Percentiles rank a stretch among this genome's conserved stretches.
Evolutionary conservation across 352 stramenopile genomes (phyloP).

Genomic region (Globisporangium nodosum): DNA sequence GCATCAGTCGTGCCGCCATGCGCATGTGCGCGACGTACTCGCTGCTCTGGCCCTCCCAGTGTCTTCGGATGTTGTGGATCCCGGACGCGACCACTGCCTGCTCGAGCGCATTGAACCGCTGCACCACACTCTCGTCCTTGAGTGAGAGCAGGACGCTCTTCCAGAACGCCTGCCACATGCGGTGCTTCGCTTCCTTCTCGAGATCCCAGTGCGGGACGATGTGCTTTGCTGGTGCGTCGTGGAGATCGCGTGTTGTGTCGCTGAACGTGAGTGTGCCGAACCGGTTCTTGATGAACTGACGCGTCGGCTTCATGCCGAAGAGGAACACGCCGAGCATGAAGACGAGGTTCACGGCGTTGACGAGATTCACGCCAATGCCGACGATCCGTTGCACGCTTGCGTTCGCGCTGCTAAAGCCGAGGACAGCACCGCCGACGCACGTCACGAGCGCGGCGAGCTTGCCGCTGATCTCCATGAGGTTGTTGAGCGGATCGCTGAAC

Average conservation of each 20-base stretch:
- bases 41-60: conserved; percentile 29
- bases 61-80: conserved; percentile 24
- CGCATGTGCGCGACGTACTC: conserved; percentile 24
- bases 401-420: conserved; percentile 14
- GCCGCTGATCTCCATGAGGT: conserved; percentile 42
- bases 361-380: conserved; percentile 29
- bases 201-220: conserved; percentile 34
- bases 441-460: conserved; percentile 32
- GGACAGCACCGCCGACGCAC: conserved; percentile 22
- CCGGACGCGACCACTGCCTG: conserved; percentile 25
- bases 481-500: conserved; percentile 42
- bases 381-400: too few relatives aligned
- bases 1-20: conserved; percentile 12
- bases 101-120: conserved; percentile 26
- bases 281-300: too few relatives aligned
- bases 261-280: too few relatives aligned
- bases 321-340: conserved; percentile 33
- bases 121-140: conserved; percentile 17
- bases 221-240: too few relatives aligned
- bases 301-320: conserved; percentile 25
- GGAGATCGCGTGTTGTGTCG: too few relatives aligned
- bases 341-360: conserved; percentile 35
- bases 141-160: conserved; percentile 21
- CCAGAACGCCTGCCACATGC: conserved; percentile 55
- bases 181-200: conserved; percentile 38